Evolutionary conservation across 345 rosid species (phyloP), one percentile per base, ranked within the genome.

Genomic region (Luvunga scandens): DNA sequence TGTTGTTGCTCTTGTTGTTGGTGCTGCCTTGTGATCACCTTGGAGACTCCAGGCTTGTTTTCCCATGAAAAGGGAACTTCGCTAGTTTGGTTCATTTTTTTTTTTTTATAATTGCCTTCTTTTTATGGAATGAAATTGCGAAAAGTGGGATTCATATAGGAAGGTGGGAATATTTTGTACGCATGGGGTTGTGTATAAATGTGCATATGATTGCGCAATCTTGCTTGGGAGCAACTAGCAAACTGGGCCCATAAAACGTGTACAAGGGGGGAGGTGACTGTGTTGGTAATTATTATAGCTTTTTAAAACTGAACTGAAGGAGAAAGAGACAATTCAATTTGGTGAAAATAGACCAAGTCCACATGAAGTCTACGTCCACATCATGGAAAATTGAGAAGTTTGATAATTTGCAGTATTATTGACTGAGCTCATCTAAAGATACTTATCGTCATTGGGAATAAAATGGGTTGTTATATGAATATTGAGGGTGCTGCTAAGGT

Each of bases 1-100:
- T 8, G 1, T 6, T 6, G 39, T 36, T 36, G 39, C 7, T 36
- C 39, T 36, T 36, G 42, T 38, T 8, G 50, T 28, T 66, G 19
- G 1, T 4, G 60, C 14, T 56, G 19, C 13, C 28, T 24, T 55
- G 66, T 19, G 57, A 16, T 36, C 25, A 8, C 59, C 68, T 77
- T 77, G 69, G 80, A 77, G 19, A 77, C 75, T 9, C 80, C 80
- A 21, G 80, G 80, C 75, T 60, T 28, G 69, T 77, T 70, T 75
- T 77, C 80, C 80, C 80, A 77, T 1, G 80, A 72, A 28, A 72
- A 78, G n/a, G 71, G 71, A 6, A 75, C 71, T 5, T 27, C 16
- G 4, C 50, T 45, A 1, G 4, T 21, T 30, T 45, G 48, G n/a
- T 33, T 66, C 79, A 76, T 76, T 6, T 33, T 27, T 9, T 76